Percentiles rank a stretch among this genome's conserved stretches.
These are phyloP conservation scores for Russula dissimulans DNA, from an alignment of 768 basidiomycete genomes.

Conservation along the genomic window DNA sequence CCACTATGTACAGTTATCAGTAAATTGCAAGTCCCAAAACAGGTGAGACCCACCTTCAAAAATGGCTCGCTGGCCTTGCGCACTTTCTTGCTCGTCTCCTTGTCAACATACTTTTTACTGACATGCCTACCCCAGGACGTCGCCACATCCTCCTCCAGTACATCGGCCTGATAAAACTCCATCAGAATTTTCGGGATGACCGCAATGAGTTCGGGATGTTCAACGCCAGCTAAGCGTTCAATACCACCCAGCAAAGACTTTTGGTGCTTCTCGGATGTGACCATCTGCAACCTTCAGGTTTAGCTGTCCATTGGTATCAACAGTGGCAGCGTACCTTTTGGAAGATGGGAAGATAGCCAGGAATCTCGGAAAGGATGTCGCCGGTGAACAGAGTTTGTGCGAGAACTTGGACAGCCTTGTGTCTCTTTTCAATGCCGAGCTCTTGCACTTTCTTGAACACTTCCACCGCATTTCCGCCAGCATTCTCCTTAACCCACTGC, in stretches of 20 bases:
- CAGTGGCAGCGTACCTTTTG: conserved; percentile 49
- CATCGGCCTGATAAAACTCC: conserved; percentile 85
- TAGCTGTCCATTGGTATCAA: not conserved
- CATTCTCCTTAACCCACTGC: conserved; percentile 74
- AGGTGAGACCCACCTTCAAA: conserved; percentile 54
- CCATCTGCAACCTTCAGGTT: conserved; percentile 45
- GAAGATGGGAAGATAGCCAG: conserved; percentile 58
- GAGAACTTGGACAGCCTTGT: conserved; percentile 78
- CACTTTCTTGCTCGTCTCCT: conserved; percentile 91
- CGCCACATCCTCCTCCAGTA: conserved; percentile 86
- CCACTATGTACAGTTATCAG: conserved; percentile 46
- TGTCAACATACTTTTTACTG: conserved; percentile 93
- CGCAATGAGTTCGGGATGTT: conserved; percentile 60
- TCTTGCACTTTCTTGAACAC: conserved; percentile 88
- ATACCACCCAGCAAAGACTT: conserved; percentile 90
- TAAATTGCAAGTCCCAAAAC: not conserved
- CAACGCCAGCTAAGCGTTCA: conserved; percentile 74
- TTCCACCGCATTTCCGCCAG: conserved; percentile 47
- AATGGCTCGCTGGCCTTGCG: conserved; percentile 94
- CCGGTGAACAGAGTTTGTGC: conserved; percentile 78
- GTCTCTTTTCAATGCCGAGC: conserved; percentile 87
- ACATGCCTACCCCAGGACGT: conserved; percentile 93
- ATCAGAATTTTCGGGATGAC: conserved; percentile 87
- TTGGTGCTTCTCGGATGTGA: conserved; percentile 90
- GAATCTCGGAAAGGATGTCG: conserved; percentile 56